Percentiles rank a stretch among this genome's conserved stretches.
Evolutionary conservation across 2,329 filamentous ascomycete genomes (phyloP).

Genomic region (Sordariomycetes sp.): DNA sequence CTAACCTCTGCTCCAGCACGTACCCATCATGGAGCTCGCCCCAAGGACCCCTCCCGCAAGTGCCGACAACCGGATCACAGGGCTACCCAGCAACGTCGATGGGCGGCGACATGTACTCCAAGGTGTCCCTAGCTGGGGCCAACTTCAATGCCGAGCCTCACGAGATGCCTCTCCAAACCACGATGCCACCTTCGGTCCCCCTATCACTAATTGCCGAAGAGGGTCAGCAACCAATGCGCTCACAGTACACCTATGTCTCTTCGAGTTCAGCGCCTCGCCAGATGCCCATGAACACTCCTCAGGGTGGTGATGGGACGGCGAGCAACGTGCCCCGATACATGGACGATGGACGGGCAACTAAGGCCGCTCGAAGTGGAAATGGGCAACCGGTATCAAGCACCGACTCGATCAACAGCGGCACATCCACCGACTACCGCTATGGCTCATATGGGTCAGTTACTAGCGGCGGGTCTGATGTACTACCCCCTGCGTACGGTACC

Average conservation of each 20-base stretch:
- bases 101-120: slow-evolving; percentile 40
- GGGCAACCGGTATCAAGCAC: slow-evolving; percentile 44
- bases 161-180: slow-evolving; percentile 42
- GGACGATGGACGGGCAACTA: slow-evolving; percentile 45
- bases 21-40: slow-evolving; percentile 40
- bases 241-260: slow-evolving; percentile 46
- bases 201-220: slow-evolving; percentile 40
- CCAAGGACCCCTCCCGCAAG: slow-evolving; percentile 36
- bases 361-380: slow-evolving; percentile 45
- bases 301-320: slow-evolving; percentile 30
- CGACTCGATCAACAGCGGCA: slow-evolving; percentile 38
- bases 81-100: slow-evolving; percentile 40
- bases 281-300: slow-evolving; percentile 29
- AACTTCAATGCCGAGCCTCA: slow-evolving; percentile 41
- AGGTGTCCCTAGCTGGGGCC: slow-evolving; percentile 39
- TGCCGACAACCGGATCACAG: slow-evolving; percentile 34
- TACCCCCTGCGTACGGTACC: slow-evolving; percentile 18
- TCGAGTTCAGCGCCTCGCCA: slow-evolving; percentile 40
- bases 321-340: slow-evolving; percentile 49
- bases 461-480: slow-evolving; percentile 19
- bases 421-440: slow-evolving; percentile 47
- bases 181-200: slow-evolving; percentile 42
- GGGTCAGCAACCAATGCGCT: slow-evolving; percentile 36
- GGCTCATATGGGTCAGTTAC: slow-evolving; percentile 28
- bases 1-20: background rate